Base-by-base conservation (phyloP, 1,284 basidiomycete species). In the Cryptococcus jaspeensis region DNA sequence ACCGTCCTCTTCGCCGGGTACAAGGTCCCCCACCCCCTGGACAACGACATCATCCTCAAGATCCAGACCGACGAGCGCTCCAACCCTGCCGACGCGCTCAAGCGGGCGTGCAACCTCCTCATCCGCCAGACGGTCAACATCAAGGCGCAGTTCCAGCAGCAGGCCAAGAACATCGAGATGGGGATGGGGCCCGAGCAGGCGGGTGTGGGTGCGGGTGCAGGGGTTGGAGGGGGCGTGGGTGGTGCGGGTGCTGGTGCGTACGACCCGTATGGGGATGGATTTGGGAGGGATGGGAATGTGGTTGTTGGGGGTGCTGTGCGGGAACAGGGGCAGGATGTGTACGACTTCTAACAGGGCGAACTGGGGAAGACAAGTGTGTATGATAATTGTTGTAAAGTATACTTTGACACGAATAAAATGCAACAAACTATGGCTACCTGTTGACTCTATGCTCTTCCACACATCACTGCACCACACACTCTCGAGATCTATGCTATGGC, bases 21-120 rank as follows among this genome's bases (percentile, higher is more conserved):
- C 85, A 93, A 94, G 81, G 92, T 95, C 39, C 93, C 95, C 0
- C 95, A 98, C 70, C 95, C 96, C 1, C 84, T 97, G 18, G 91
- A 97, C 63, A 93, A 95, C 8, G 84, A 92, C 70, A 95, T 98
- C 77, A 82, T 89, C 40, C 84, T 99, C 77, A 97, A 96, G 76
- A 87, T 98, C 59, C 95, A 98, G 78, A 97, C 93, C 1, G 92
- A 98, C 77, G 93, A 93, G 23, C 83, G 84, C 0, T 73, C 87
- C 48, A 90, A 93, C 20, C 93, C 95, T 0, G 84, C 89, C 59
- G 87, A 86, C 45, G 86, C 88, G 18, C 84, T 99, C 40, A 89
- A 94, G 72, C 82, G 87, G 60, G 92, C 92, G 0, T 92, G 90
- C 72, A 85, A 84, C 50, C 85, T 87, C 62, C 84, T 98, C 57